Evolutionary conservation across 73 alveolate genomes (phyloP), one percentile per base, ranked within the genome.

Genomic region (Paramecium sexaurelia): DNA sequence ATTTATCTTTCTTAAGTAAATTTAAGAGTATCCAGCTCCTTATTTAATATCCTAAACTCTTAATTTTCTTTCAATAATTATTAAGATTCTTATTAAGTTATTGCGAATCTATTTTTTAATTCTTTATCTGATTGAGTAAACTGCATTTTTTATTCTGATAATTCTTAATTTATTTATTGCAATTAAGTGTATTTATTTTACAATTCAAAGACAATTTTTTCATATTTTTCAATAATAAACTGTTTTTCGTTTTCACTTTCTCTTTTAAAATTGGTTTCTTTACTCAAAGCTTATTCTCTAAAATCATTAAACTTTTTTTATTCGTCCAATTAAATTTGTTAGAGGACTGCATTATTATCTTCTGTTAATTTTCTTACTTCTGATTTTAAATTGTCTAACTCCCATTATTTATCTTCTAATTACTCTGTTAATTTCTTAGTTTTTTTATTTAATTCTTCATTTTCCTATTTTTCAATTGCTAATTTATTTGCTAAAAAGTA

Each of bases 1-100:
- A 88, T 6, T 40, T 88, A 36, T 68, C 87, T 66, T 71, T 88
- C 94, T 88, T 88, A 69, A 7, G 94, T 61, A 88, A 68, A 88
- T 43, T 82, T 75, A 4, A 88, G 66, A 8, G 32, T 37, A 47
- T 88, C 94, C 10, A 88, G 27, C 29, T 88, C 87, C 43, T 88
- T 88, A 55, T 88, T 88, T 8, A n/a, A 55, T 35, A 22, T 13
- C 43, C 91, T 88, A 29, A 88, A 40, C 5, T 75, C 87, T 39
- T 39, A 29, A 88, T 55, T 33, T 37, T 88, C 94, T 69, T 71
- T 88, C 26, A 26, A 39, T 41, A 41, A 37, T 39, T 41, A 15
- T 36, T 43, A 47, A 7, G 36, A 22, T 69, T 88, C 94, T 41
- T 39, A 32, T 26, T 67, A 41, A 26, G 32, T 17, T 3, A 39